Conservation (phyloP, 352 stramenopile species). For the Saprolegnia parasitica region DNA sequence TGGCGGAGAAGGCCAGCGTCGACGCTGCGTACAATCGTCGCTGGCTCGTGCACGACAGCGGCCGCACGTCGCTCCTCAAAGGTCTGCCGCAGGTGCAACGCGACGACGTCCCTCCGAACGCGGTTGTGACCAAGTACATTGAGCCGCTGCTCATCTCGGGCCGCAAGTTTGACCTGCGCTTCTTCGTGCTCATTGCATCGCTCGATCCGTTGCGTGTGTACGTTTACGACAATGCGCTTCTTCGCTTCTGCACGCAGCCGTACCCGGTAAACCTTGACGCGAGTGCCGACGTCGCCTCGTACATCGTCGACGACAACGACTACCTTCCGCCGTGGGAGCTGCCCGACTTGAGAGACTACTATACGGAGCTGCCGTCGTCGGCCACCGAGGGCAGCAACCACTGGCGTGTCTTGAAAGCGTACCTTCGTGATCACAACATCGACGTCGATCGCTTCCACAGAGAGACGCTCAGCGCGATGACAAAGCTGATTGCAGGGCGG, state of each 20-base stretch:
- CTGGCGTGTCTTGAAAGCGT: constrained; percentile 61
- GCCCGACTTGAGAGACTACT: constrained; percentile 51
- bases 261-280: constrained; percentile 48
- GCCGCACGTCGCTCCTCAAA: constrained; percentile 1
- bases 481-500: constrained; percentile 52
- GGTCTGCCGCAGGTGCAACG: neutral
- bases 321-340: constrained; percentile 71
- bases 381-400: constrained; percentile 55
- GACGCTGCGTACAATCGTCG: constrained; percentile 14
- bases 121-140: constrained; percentile 57
- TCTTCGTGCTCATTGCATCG: constrained; percentile 83
- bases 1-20: neutral
- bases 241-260: constrained; percentile 58
- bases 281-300: constrained; percentile 40
- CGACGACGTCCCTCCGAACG: neutral
- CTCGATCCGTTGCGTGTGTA: constrained; percentile 82
- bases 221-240: constrained; percentile 64
- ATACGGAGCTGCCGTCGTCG: constrained; percentile 58
- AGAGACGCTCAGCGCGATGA: constrained; percentile 59
- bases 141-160: constrained; percentile 82
- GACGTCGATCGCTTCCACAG: constrained; percentile 59
- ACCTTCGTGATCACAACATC: constrained; percentile 51
- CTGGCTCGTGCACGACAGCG: constrained; percentile 12
- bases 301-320: constrained; percentile 52
- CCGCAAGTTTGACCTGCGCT: constrained; percentile 82